Evolutionary conservation across 768 basidiomycete species (phyloP).

Genomic region (button mushroom (Agaricus bisporus)): DNA sequence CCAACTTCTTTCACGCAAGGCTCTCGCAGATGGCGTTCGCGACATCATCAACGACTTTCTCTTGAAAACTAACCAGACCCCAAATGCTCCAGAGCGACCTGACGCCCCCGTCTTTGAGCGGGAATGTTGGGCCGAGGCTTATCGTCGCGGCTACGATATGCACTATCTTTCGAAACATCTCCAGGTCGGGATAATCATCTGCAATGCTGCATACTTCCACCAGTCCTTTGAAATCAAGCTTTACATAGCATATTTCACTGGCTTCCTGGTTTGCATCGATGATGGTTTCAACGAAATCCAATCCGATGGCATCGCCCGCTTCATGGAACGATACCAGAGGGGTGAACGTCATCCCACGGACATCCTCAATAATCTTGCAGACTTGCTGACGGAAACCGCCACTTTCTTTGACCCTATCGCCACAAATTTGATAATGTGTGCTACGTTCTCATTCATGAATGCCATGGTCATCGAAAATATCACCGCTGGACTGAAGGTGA

Average conservation of each 20-base stretch:
- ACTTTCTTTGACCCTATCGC: conserved; percentile 8
- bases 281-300: conserved; percentile 7
- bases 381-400: conserved; percentile 5
- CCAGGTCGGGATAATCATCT: conserved; percentile 8
- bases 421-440: conserved; percentile 7
- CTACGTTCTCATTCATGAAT: conserved; percentile 11
- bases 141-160: conserved; percentile 10
- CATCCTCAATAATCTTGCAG: conserved; percentile 7
- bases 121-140: conserved; percentile 10
- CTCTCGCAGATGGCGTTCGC: conserved; percentile 9
- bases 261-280: conserved; percentile 7
- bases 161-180: conserved; percentile 6
- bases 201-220: conserved; percentile 10
- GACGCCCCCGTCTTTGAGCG: conserved; percentile 6
- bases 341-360: conserved; percentile 9
- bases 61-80: conserved; percentile 4
- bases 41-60: conserved; percentile 9
- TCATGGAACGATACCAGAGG: conserved; percentile 9
- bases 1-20: neutral
- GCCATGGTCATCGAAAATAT: conserved; percentile 9
- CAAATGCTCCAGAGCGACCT: conserved; percentile 2
- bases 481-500: conserved; percentile 6
- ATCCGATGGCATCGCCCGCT: conserved; percentile 5
- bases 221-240: conserved; percentile 8
- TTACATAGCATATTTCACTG: conserved; percentile 12